phyloP scores from a whole-genome alignment of 805 yeast species.

The Danielozyma ontarioensis region DNA sequence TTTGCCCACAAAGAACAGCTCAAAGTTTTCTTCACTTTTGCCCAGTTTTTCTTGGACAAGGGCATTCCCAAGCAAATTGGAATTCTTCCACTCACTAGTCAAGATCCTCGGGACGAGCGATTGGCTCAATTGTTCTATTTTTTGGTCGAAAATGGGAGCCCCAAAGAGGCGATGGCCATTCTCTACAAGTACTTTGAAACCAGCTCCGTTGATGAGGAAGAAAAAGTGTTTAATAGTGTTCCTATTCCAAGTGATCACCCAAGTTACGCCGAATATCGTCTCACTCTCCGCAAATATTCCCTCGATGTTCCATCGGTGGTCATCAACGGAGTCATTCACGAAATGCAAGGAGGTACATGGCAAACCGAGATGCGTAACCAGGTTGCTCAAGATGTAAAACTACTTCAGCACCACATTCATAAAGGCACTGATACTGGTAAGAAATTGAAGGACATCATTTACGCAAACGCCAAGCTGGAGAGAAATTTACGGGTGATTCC shows the following conservation, averaged over 20 bases:
- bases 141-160: slow-evolving; percentile 22
- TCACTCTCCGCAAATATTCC: slow-evolving; percentile 24
- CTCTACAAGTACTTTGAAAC: slow-evolving; percentile 32
- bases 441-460: slow-evolving; percentile 36
- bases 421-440: slow-evolving; percentile 17
- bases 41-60: slow-evolving; percentile 46
- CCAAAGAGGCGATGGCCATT: slow-evolving; percentile 34
- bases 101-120: slow-evolving; percentile 19
- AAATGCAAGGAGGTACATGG: slow-evolving; percentile 48
- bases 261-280: slow-evolving; percentile 13
- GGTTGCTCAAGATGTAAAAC: slow-evolving; percentile 46
- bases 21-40: slow-evolving; percentile 42
- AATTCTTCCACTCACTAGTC: slow-evolving; percentile 55
- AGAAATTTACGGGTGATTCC: slow-evolving; percentile 44
- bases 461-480: slow-evolving; percentile 32
- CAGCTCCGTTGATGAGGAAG: slow-evolving; percentile 17
- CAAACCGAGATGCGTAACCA: slow-evolving; percentile 49
- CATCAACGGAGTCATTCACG: slow-evolving; percentile 67
- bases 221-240: slow-evolving; percentile 15
- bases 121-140: slow-evolving; percentile 31
- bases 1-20: slow-evolving; percentile 50
- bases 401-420: slow-evolving; percentile 22
- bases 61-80: slow-evolving; percentile 80
- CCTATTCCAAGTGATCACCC: slow-evolving; percentile 11
- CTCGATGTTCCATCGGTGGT: slow-evolving; percentile 49